These are phyloP conservation scores for Saraca asoca DNA, from an alignment of 331 rosid genomes.

Conservation along the genomic window DNA sequence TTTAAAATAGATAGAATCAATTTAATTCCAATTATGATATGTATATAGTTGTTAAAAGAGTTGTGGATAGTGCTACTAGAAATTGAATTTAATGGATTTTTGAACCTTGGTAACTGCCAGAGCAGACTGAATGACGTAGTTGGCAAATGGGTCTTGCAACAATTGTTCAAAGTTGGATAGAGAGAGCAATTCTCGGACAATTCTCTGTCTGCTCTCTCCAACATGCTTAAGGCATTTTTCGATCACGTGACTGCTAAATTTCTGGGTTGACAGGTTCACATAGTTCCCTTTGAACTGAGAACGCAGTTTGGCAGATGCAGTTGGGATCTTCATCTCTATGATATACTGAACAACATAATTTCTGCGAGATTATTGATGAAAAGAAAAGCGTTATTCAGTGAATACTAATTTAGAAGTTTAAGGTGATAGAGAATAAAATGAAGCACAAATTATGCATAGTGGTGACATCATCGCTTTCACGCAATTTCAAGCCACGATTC, in stretches of 20 bases:
- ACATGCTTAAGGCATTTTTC: constrained; percentile 60
- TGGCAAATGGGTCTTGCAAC: constrained; percentile 72
- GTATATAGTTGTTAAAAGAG: too few relatives aligned
- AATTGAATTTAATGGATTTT: background rate
- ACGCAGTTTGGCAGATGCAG: constrained; percentile 38
- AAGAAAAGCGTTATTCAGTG: background rate
- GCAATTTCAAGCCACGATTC: background rate
- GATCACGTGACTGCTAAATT: constrained; percentile 77
- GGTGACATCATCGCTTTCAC: background rate
- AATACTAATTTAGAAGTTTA: constrained; percentile 9
- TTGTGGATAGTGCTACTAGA: background rate
- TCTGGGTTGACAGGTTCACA: constrained; percentile 53
- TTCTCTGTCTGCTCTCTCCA: constrained; percentile 48
- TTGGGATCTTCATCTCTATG: constrained; percentile 52
- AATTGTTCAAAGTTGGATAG: constrained; percentile 52
- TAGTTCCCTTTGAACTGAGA: constrained; percentile 62
- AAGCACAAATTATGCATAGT: background rate
- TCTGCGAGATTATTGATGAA: constrained; percentile 40
- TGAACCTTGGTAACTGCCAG: constrained; percentile 56
- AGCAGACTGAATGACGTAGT: constrained; percentile 73
- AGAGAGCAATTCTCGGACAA: constrained; percentile 57
- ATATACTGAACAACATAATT: constrained; percentile 77
- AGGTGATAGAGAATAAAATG: background rate
- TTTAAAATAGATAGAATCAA: too few relatives aligned
- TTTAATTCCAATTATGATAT: too few relatives aligned